Evolutionary conservation across 176 grass and related monocot genomes (phyloP).

Genomic region (Calamus simplicifolius): DNA sequence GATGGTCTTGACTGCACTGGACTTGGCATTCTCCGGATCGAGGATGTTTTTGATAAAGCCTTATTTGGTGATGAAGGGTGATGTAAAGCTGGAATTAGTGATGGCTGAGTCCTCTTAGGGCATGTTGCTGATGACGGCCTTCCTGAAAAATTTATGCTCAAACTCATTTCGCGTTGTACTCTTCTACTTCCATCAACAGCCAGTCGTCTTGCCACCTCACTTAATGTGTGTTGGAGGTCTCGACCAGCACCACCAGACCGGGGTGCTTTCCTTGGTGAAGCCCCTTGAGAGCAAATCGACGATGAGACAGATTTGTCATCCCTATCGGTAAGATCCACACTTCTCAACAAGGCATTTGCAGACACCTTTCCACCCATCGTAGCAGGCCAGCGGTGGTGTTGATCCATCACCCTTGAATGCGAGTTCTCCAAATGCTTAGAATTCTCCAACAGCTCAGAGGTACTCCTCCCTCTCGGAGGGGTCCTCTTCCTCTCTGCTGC

Average conservation of each 20-base stretch:
- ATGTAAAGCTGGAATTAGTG: not conserved
- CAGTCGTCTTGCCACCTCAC: conserved; percentile 32
- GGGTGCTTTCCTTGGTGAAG: conserved; percentile 42
- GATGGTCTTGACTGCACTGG: conserved; percentile 41
- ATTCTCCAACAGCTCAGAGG: conserved; percentile 54
- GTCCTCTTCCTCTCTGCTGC: conserved; percentile 65
- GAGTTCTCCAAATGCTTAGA: conserved; percentile 18
- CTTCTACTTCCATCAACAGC: conserved; percentile 37
- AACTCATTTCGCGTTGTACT: conserved; percentile 35
- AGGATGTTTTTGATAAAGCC: conserved; percentile 23
- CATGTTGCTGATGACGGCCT: conserved; percentile 21
- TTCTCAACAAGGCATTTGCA: conserved; percentile 33
- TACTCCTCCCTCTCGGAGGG: conserved; percentile 50
- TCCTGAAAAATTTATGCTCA: conserved; percentile 18
- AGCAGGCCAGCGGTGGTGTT: conserved; percentile 84
- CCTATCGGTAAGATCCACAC: conserved; percentile 34
- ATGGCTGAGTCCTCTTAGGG: conserved; percentile 3
- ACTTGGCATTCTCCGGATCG: conserved; percentile 50
- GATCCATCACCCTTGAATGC: conserved; percentile 68
- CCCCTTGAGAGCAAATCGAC: conserved; percentile 27
- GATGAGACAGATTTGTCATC: conserved; percentile 21
- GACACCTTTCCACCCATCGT: conserved; percentile 60
- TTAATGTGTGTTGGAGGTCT: conserved; percentile 28
- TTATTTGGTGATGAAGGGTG: conserved; percentile 30
- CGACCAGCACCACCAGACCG: conserved; percentile 26